Evolutionary conservation across 2,329 filamentous ascomycete genomes (phyloP), one percentile per base, ranked within the genome.

Genomic region (Stachybotrys echinatus): DNA sequence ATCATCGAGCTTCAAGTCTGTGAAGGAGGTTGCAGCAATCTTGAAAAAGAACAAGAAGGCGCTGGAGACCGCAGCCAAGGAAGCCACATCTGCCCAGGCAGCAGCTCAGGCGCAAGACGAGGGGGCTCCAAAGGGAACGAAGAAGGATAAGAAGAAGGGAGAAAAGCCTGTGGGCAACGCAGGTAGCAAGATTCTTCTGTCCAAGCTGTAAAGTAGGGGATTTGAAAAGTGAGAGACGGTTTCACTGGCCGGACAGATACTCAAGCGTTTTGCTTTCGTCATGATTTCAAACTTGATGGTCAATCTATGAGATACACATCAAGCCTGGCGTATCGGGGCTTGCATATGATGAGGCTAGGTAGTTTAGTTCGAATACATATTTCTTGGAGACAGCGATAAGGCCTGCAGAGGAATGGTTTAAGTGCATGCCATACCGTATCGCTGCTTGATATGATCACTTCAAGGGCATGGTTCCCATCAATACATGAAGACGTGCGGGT

Each of bases 41-140:
- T 71, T 96, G 58, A 86, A 83, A 72, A 86, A 87, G 72, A 82
- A 85, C 58, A 88, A 83, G 74, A 85, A 87, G 71, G 71, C 73
- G 52, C 72, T 96, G 50, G 76, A 89, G 63, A 83, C 80, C 65
- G 85, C 86, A 10, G 84, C 86, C 2, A 77, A 67, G 43, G 79
- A 79, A 60, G 80, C 77, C 71, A 83, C 73, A 19, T 63, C 69
- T 5, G 75, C 77, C 61, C 80, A 80, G 64, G 77, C 74, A 62
- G 70, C 69, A 1, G 74, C 66, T 60, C 75, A 74, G 42, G 74
- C 70, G 48, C 69, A 73, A 48, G 63, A 63, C 44, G 67, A 73
- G 23, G 68, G 70, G 40, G 68, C 69, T 27, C 55, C 72, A 55
- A 77, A 80, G 58, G 63, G 64, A 18, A 62, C 55, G 7, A 73